These are phyloP conservation scores for Aureobasidium melanogenum DNA, from an alignment of 2,329 filamentous ascomycete species.

Conservation along the genomic window DNA sequence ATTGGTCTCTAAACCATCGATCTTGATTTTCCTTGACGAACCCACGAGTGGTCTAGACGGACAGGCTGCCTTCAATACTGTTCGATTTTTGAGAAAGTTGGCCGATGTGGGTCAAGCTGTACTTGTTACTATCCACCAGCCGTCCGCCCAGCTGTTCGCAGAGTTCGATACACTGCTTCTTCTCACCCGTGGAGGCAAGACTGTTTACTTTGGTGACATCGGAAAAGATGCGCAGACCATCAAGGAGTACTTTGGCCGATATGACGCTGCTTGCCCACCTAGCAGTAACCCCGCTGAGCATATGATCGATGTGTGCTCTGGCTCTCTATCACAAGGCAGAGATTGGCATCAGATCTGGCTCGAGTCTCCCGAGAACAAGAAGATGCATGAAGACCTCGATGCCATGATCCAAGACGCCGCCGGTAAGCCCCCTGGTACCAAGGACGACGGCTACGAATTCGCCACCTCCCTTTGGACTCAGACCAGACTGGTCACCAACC, in stretches of 20 bases:
- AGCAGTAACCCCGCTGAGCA: constrained; percentile 48
- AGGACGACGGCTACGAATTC: constrained; percentile 35
- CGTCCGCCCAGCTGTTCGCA: constrained; percentile 56
- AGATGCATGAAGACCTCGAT: constrained; percentile 33
- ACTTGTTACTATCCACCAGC: constrained; percentile 62
- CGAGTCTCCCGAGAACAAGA: constrained; percentile 26
- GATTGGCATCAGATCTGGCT: constrained; percentile 41
- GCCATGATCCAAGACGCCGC: constrained; percentile 30
- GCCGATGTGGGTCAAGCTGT: constrained; percentile 59
- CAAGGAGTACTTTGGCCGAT: constrained; percentile 42
- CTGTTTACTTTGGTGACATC: constrained; percentile 57
- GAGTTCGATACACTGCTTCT: constrained; percentile 59
- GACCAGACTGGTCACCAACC: constrained; percentile 32
- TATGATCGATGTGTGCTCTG: constrained; percentile 41
- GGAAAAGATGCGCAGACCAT: constrained; percentile 32
- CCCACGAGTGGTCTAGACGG: constrained; percentile 50
- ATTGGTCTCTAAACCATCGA: constrained; percentile 48
- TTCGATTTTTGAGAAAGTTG: constrained; percentile 58
- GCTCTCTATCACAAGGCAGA: constrained; percentile 34
- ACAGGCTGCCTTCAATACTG: constrained; percentile 56
- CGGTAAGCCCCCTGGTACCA: constrained; percentile 26
- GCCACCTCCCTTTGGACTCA: constrained; percentile 36
- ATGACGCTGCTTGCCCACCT: constrained; percentile 44
- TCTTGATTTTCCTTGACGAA: constrained; percentile 59
- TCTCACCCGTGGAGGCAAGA: constrained; percentile 56